These are phyloP conservation scores for Tubosaeta brunneosetosa DNA, from an alignment of 768 basidiomycete species.

Conservation along the genomic window DNA sequence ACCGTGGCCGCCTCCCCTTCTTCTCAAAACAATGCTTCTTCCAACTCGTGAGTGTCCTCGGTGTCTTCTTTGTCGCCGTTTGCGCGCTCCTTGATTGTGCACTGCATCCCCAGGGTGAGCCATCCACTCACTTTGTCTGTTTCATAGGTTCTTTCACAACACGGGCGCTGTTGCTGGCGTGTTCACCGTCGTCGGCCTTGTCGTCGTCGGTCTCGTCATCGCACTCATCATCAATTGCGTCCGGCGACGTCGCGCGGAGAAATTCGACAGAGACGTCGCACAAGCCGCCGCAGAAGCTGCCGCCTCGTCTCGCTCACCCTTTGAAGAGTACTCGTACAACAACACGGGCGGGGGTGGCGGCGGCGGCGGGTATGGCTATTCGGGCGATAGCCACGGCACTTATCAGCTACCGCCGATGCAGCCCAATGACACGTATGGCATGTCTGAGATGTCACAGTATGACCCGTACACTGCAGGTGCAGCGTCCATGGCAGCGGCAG, in stretches of 20 bases:
- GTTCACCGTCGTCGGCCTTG: constrained; percentile 66
- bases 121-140: constrained; percentile 2
- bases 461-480: constrained; percentile 33
- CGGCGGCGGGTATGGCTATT: constrained; percentile 35
- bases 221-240: constrained; percentile 45
- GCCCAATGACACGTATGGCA: constrained; percentile 43
- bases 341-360: constrained; percentile 22
- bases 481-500: constrained; percentile 15
- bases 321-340: constrained; percentile 41
- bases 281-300: constrained; percentile 65
- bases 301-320: constrained; percentile 46
- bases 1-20: neutral
- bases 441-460: constrained; percentile 45
- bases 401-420: constrained; percentile 44
- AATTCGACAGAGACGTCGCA: constrained; percentile 70
- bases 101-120: neutral
- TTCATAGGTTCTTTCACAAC: constrained; percentile 62
- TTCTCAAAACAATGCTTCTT: neutral
- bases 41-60: constrained; percentile 25
- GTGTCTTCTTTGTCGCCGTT: neutral
- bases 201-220: constrained; percentile 49
- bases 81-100: neutral
- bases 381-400: constrained; percentile 55
- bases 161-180: constrained; percentile 68
- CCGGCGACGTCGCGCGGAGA: constrained; percentile 58